Base-by-base conservation (phyloP, 495 filamentous ascomycete species). In the Astrocystis sublimbata region DNA sequence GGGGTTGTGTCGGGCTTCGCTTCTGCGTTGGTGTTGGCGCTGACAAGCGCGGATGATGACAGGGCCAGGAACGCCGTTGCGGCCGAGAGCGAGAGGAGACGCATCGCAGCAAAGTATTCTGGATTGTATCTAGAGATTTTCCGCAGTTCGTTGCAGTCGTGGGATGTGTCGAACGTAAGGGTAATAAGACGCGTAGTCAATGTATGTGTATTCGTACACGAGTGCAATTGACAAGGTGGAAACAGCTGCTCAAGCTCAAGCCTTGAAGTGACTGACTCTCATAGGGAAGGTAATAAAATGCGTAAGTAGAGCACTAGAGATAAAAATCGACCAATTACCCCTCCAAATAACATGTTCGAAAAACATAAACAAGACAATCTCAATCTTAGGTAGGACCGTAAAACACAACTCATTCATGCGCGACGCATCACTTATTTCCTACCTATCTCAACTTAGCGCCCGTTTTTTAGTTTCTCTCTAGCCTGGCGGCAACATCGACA, bases 1-100 rank as follows among this genome's bases (percentile, higher is more conserved):
- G 58, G 58, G 0, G 19, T 26, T 3, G 47, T 45, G 42, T 40
- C 60, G 31, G 51, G 60, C 33, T 53, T 43, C 8, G 58, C 19
- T 4, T 36, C 38, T 7, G 41, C 40, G 13, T 47, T 41, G 40
- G 60, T 19, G 28, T n/a, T 21, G 28, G 26, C 49, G 26, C 12
- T 33, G 38, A n/a, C n/a, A n/a, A n/a, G 47, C 42, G 50, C 26
- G 31, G 46, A 45, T 47, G 40, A 61, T 6, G 17, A 36, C n/a
- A 28, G 21, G 28, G 21, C 49, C 42, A 62, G 41, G 41, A 62
- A 23, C 51, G 60, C 60, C 49, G 47, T 49, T 4, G 24, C 21
- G 60, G 40, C 19, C 6, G 31, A 10, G 21, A 56, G 21, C 2
- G 58, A 52, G 23, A 62, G 42, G 23, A 62, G 24, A 3, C 51